Conservation (phyloP, 495 filamentous ascomycete species). For the Tuber indicum region DNA sequence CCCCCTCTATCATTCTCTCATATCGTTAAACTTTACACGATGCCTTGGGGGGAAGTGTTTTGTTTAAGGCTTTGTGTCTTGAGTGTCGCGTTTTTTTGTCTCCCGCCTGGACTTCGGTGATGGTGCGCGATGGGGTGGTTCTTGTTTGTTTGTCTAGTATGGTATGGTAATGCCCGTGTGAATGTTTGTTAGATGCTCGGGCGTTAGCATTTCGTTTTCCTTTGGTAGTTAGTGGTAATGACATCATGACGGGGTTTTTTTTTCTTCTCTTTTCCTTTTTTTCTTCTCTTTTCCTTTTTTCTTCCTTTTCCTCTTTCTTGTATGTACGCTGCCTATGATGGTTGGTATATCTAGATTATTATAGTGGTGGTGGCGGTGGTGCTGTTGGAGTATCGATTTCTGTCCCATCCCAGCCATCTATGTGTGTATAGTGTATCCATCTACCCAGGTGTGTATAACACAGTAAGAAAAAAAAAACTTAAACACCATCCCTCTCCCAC, state of each 20-base stretch:
- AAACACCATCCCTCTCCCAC: conserved; percentile 50
- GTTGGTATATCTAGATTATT: background rate
- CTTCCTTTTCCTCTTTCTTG: conserved; percentile 1
- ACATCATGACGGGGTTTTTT: background rate
- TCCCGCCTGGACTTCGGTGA: background rate
- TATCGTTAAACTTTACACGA: background rate
- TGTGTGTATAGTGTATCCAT: background rate
- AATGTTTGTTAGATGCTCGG: background rate
- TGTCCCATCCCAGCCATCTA: background rate
- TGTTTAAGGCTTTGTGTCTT: background rate
- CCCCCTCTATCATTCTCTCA: background rate
- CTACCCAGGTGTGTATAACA: background rate
- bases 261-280: conserved; percentile 8
- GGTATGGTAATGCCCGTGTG: background rate
- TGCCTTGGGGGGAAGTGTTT: background rate
- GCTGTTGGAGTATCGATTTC: background rate
- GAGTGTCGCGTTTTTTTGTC: too few relatives aligned
- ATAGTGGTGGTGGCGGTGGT: background rate
- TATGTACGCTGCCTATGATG: background rate
- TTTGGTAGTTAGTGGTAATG: conserved; percentile 1
- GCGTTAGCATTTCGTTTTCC: background rate
- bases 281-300: conserved; percentile 5
- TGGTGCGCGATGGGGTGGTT: background rate
- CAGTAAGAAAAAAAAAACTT: conserved; percentile 4
- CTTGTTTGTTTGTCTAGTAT: background rate